A percentile compares a stretch with the other conserved stretches of the same genome.
Conservation (phyloP, 495 filamentous ascomycete species). For the Echria macrotheca region DNA sequence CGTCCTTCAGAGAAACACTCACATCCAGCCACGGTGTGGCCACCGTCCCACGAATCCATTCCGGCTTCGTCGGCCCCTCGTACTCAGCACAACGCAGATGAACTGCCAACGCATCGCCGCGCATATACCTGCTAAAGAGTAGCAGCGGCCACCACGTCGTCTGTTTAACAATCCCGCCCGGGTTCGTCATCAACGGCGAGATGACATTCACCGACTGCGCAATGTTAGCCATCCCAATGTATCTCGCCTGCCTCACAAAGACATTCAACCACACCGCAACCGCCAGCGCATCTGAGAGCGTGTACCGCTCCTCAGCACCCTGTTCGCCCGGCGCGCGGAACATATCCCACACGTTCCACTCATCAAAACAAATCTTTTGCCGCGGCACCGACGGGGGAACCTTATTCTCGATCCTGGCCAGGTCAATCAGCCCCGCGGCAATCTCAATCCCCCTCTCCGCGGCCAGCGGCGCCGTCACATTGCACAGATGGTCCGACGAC, state of each 20-base stretch:
- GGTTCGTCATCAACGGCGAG: constrained; percentile 65
- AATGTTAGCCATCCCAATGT: constrained; percentile 76
- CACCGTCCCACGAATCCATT: constrained; percentile 57
- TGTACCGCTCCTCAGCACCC: constrained; percentile 67
- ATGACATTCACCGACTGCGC: constrained; percentile 78
- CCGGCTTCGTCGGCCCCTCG: constrained; percentile 57
- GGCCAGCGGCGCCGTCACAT: constrained; percentile 55
- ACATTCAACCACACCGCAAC: constrained; percentile 72
- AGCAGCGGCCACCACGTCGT: constrained; percentile 73
- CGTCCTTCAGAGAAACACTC: constrained; percentile 59
- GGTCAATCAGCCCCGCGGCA: constrained; percentile 60
- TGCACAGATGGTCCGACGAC: constrained; percentile 44
- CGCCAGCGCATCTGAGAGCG: constrained; percentile 68
- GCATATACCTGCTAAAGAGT: constrained; percentile 69
- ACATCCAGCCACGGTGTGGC: constrained; percentile 67
- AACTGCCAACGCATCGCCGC: constrained; percentile 57
- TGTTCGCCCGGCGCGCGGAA: constrained; percentile 61
- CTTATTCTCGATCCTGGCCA: constrained; percentile 64
- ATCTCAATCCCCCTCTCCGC: constrained; percentile 74
- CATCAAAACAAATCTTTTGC: constrained; percentile 74
- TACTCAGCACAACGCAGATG: constrained; percentile 58
- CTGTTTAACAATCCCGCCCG: constrained; percentile 60
- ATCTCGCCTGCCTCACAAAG: constrained; percentile 67
- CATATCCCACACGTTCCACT: constrained; percentile 85
- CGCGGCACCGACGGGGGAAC: constrained; percentile 51